Evolutionary conservation across 768 basidiomycete species (phyloP).

Genomic region (Galerina marginata): DNA sequence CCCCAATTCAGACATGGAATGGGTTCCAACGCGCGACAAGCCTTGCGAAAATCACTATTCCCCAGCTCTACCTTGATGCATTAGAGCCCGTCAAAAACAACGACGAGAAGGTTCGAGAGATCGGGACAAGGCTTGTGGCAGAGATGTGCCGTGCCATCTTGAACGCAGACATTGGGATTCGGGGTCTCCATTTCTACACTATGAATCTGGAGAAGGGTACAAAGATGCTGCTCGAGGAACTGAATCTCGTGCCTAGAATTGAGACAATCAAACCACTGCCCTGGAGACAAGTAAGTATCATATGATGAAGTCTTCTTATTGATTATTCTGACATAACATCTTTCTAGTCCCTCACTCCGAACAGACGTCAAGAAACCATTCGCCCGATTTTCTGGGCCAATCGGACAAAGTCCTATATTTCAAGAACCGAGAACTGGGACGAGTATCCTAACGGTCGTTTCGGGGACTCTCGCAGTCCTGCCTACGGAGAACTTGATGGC

Average conservation of each 20-base stretch:
- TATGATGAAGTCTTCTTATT: slow-evolving; percentile 60
- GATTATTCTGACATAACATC: slow-evolving; percentile 2
- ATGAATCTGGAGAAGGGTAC: slow-evolving; percentile 97
- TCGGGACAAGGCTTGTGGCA: slow-evolving; percentile 94
- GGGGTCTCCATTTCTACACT: slow-evolving; percentile 94
- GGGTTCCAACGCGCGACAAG: slow-evolving; percentile 87
- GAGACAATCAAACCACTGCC: slow-evolving; percentile 95
- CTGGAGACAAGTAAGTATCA: slow-evolving; percentile 83
- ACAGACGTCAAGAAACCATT: slow-evolving; percentile 87
- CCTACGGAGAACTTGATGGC: slow-evolving; percentile 97
- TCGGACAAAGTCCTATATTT: slow-evolving; percentile 91
- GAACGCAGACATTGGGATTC: slow-evolving; percentile 78
- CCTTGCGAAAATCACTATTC: slow-evolving; percentile 80
- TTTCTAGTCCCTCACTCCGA: slow-evolving; percentile 88
- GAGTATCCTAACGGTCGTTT: slow-evolving; percentile 99
- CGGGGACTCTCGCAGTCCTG: slow-evolving; percentile 96
- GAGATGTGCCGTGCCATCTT: slow-evolving; percentile 93
- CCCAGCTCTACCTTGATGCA: slow-evolving; percentile 72
- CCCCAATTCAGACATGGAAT: slow-evolving; percentile 96
- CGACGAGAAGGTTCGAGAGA: slow-evolving; percentile 89
- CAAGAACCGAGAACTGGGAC: slow-evolving; percentile 98
- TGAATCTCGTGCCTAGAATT: slow-evolving; percentile 84
- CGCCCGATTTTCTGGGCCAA: slow-evolving; percentile 99
- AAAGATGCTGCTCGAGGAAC: slow-evolving; percentile 91
- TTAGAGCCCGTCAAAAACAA: slow-evolving; percentile 89